phyloP scores from a whole-genome alignment of 192 early-diverging fungal genomes.

The Ambispora gerdemannii region DNA sequence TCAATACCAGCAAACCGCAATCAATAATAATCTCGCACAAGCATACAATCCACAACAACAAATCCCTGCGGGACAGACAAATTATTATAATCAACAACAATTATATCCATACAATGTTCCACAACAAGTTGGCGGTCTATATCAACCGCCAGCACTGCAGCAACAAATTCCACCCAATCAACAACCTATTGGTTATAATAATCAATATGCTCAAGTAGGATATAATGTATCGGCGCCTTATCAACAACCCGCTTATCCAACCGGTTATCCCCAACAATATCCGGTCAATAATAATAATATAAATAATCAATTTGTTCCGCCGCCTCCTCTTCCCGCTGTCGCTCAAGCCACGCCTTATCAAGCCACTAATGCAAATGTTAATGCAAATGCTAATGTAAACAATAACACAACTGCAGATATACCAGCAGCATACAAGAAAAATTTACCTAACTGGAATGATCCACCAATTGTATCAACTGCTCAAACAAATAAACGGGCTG shows the following conservation, averaged over 20 bases:
- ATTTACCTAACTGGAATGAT: constrained; percentile 56
- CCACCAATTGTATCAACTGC: constrained; percentile 44
- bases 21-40: constrained; percentile 28
- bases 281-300: constrained; percentile 28
- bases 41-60: constrained; percentile 17
- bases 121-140: constrained; percentile 37
- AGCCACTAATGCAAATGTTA: constrained; percentile 33
- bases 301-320: constrained; percentile 20
- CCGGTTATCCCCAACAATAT: constrained; percentile 32
- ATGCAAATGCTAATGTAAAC: constrained; percentile 34
- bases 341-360: not conserved
- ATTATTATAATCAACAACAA: constrained; percentile 31
- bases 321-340: constrained; percentile 32
- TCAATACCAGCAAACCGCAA: constrained; percentile 31
- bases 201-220: constrained; percentile 34
- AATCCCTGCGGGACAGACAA: constrained; percentile 17
- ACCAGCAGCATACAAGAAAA: constrained; percentile 43
- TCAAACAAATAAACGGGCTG: constrained; percentile 31
- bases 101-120: constrained; percentile 34
- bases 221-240: constrained; percentile 30
- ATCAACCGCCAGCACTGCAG: constrained; percentile 28
- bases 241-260: constrained; percentile 27
- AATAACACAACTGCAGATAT: constrained; percentile 35
- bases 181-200: constrained; percentile 34
- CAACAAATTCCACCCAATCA: constrained; percentile 25